Percentiles rank a stretch among this genome's conserved stretches.
phyloP scores from a whole-genome alignment of 305 asterid genomes.

The Plantago coronopus region DNA sequence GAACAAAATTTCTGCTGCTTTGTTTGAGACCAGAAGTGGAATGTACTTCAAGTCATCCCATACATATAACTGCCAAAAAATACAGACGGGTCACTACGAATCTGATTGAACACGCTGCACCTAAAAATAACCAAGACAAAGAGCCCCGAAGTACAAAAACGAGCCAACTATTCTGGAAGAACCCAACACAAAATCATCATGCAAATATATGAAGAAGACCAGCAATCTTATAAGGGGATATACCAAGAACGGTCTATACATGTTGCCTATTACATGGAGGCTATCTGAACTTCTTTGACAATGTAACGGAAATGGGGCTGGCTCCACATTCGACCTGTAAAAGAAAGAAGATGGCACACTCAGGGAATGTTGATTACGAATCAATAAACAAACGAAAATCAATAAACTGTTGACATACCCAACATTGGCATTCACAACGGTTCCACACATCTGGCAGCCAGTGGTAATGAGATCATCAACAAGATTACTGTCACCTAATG shows the following conservation, averaged over 20 bases:
- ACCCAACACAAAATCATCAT: no score
- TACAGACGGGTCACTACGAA: slow-evolving; percentile 4
- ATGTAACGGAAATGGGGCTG: slow-evolving; percentile 33
- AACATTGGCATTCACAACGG: slow-evolving; percentile 34
- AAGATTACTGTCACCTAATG: slow-evolving; percentile 34
- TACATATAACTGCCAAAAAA: slow-evolving; percentile 50
- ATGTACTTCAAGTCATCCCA: slow-evolving; percentile 59
- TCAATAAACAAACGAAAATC: neutral
- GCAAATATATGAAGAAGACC: neutral
- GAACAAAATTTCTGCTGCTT: slow-evolving; percentile 59
- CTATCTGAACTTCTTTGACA: slow-evolving; percentile 52
- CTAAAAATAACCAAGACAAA: slow-evolving; percentile 7
- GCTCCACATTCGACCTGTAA: slow-evolving; percentile 40
- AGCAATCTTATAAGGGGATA: slow-evolving; percentile 1
- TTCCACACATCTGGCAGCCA: slow-evolving; percentile 66
- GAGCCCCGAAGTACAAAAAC: no score
- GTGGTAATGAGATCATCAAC: slow-evolving; percentile 53
- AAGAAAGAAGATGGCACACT: slow-evolving; percentile 11
- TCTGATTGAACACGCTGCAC: neutral
- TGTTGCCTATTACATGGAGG: slow-evolving; percentile 47
- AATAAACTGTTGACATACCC: slow-evolving; percentile 35
- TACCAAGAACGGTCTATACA: slow-evolving; percentile 76
- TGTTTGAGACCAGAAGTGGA: slow-evolving; percentile 50
- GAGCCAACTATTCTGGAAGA: no score
- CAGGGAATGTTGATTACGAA: slow-evolving; percentile 2